phyloP scores from a whole-genome alignment of 805 yeast species.

The Kodamaea laetipori region DNA sequence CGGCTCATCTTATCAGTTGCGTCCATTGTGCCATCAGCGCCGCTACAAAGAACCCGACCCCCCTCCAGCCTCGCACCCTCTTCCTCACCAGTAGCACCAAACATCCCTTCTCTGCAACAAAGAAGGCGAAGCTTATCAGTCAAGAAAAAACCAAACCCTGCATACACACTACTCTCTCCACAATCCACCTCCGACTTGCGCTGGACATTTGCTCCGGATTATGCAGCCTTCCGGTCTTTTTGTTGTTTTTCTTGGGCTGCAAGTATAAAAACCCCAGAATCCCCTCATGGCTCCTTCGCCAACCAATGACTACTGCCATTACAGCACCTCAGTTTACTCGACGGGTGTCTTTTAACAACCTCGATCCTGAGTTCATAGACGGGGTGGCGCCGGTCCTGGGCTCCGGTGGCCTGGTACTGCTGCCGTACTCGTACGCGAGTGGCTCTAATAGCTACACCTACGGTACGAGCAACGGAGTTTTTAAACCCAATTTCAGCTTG shows the following conservation, averaged over 20 bases:
- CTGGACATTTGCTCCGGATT: slow-evolving; percentile 4
- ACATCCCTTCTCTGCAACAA: no score
- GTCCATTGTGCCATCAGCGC: no score
- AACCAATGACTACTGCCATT: slow-evolving; percentile 4
- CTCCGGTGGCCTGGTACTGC: slow-evolving; percentile 6
- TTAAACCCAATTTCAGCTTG: slow-evolving; percentile 10
- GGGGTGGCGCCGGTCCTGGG: slow-evolving; percentile 7
- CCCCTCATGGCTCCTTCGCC: background rate
- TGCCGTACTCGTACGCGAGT: slow-evolving; percentile 2
- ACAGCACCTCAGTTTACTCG: slow-evolving; percentile 25
- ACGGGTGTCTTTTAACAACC: slow-evolving; percentile 48
- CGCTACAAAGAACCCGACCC: no score
- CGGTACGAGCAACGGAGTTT: slow-evolving; percentile 5
- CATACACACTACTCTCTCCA: background rate
- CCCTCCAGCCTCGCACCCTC: no score
- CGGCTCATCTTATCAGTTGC: no score
- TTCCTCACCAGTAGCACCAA: no score
- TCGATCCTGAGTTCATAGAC: slow-evolving; percentile 27
- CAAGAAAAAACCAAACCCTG: slow-evolving; percentile 3
- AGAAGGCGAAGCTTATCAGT: background rate
- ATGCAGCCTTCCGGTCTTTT: slow-evolving; percentile 4
- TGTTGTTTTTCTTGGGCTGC: slow-evolving; percentile 4
- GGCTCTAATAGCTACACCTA: background rate
- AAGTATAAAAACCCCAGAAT: slow-evolving; percentile 1
- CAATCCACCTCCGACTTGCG: no score